These are phyloP conservation scores for Grigorovia transvaalensis DNA, from an alignment of 805 yeast genomes.

Conservation along the genomic window DNA sequence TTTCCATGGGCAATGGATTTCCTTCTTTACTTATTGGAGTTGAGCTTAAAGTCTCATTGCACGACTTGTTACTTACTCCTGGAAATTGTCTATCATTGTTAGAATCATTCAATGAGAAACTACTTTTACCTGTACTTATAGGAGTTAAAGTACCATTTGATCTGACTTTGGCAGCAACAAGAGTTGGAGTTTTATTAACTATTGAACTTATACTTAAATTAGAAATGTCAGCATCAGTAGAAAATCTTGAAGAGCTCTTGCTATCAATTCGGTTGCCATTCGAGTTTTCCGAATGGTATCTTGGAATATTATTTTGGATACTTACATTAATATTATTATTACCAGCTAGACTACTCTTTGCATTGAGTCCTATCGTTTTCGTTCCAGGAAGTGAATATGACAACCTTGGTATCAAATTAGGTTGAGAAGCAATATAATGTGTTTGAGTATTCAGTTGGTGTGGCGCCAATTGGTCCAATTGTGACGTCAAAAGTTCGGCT, in stretches of 20 bases:
- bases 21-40: background rate
- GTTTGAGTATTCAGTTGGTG: background rate
- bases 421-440: background rate
- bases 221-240: background rate
- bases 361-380: background rate
- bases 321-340: background rate
- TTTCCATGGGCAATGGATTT: background rate
- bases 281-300: background rate
- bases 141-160: background rate
- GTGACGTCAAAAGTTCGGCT: background rate
- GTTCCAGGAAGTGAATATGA: background rate
- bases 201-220: background rate
- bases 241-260: background rate
- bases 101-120: no score
- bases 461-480: background rate
- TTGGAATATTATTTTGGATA: background rate
- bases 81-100: no score
- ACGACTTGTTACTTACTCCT: background rate
- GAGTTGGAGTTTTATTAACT: background rate
- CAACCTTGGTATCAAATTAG: background rate
- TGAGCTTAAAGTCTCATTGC: background rate
- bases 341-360: background rate
- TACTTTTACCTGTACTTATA: background rate
- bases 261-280: no score
- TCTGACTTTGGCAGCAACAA: background rate